Conservation (phyloP, 2,329 filamentous ascomycete genomes). For the Colletotrichum sp. region DNA sequence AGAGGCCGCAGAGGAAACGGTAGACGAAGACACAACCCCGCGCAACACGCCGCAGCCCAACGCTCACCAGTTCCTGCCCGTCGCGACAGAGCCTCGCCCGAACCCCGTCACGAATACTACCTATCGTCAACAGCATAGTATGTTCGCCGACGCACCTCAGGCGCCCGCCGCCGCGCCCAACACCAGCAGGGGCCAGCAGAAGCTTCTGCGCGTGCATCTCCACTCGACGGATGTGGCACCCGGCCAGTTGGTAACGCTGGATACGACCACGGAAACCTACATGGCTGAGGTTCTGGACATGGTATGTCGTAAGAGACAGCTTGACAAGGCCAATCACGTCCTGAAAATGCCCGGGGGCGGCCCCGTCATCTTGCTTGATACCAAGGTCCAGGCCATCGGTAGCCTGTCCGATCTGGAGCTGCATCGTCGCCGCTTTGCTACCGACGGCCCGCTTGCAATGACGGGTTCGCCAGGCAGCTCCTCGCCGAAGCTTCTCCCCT, state of each 20-base stretch:
- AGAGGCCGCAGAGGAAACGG: conserved; percentile 38
- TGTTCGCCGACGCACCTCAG: conserved; percentile 63
- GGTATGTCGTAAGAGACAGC: conserved; percentile 76
- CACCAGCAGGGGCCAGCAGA: conserved; percentile 66
- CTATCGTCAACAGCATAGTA: conserved; percentile 56
- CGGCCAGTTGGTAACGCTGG: conserved; percentile 75
- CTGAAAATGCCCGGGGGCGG: conserved; percentile 78
- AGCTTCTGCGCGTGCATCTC: conserved; percentile 75
- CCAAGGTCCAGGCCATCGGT: conserved; percentile 79
- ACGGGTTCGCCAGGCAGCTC: conserved; percentile 71
- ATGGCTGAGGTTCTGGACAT: conserved; percentile 81
- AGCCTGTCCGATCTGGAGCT: conserved; percentile 78
- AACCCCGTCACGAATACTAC: conserved; percentile 69
- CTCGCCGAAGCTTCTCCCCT: conserved; percentile 68
- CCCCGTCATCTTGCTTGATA: conserved; percentile 77
- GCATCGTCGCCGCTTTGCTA: conserved; percentile 75
- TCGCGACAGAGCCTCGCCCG: conserved; percentile 42
- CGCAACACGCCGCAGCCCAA: conserved; percentile 52
- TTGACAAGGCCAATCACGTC: conserved; percentile 81
- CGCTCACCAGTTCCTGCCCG: conserved; percentile 31
- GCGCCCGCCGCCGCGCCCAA: conserved; percentile 47
- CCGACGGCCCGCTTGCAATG: conserved; percentile 73
- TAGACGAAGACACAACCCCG: conserved; percentile 48
- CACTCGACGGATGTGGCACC: conserved; percentile 71
- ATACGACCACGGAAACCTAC: conserved; percentile 83